Evolutionary conservation across 2,329 filamentous ascomycete genomes (phyloP).

Genomic region (Botrytis aclada): DNA sequence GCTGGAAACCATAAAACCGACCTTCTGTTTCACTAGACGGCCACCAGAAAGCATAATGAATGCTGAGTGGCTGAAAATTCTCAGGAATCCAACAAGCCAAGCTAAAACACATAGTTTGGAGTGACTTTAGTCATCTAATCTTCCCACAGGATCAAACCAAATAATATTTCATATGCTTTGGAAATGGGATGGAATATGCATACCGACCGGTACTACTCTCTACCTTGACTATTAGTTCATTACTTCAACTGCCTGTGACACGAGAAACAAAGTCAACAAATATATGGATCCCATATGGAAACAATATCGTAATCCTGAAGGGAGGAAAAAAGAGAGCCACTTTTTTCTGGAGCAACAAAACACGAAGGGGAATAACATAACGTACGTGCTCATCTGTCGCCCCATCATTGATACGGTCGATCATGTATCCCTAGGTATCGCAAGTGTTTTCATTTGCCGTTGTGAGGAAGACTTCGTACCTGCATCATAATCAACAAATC

Average conservation of each 20-base stretch:
- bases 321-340: background rate
- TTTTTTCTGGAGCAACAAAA: constrained; percentile 5
- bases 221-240: background rate
- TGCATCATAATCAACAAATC: constrained; percentile 5
- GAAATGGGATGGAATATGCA: constrained; percentile 13
- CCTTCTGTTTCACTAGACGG: constrained; percentile 11
- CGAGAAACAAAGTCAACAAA: constrained; percentile 2
- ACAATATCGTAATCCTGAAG: background rate
- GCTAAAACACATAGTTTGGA: background rate
- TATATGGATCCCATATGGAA: background rate
- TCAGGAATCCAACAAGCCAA: background rate
- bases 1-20: constrained; percentile 1
- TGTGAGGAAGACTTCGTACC: background rate
- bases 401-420: constrained; percentile 7
- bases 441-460: background rate
- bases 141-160: constrained; percentile 16
- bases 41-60: background rate
- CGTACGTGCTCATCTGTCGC: background rate
- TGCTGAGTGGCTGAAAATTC: background rate
- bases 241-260: background rate
- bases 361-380: constrained; percentile 3
- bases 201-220: background rate
- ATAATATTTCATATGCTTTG: background rate
- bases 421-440: background rate
- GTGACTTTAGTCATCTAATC: constrained; percentile 15